Conservation (phyloP, 768 basidiomycete genomes). For the Candolleomyces eurysporus region DNA sequence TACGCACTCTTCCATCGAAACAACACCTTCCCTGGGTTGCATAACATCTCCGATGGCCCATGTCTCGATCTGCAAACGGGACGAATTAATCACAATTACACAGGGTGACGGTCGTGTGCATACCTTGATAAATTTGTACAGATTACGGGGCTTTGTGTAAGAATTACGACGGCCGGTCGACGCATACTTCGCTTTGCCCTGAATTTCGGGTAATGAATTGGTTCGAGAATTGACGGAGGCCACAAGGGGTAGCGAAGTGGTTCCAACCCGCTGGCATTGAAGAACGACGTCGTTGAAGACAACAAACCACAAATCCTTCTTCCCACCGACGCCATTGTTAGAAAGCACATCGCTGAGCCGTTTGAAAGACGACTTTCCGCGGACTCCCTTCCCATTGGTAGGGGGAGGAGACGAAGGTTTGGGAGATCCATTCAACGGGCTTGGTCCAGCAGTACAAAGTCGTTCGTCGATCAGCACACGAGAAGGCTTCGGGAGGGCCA, state of each 20-base stretch:
- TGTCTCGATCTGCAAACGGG: slow-evolving; percentile 65
- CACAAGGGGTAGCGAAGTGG: slow-evolving; percentile 79
- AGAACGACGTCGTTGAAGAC: slow-evolving; percentile 95
- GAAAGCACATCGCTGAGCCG: slow-evolving; percentile 88
- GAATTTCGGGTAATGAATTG: slow-evolving; percentile 78
- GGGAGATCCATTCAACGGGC: slow-evolving; percentile 23
- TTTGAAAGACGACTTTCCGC: slow-evolving; percentile 84
- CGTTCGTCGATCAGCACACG: slow-evolving; percentile 85
- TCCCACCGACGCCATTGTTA: slow-evolving; percentile 55
- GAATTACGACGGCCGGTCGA: slow-evolving; percentile 74
- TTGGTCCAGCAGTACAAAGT: slow-evolving; percentile 41
- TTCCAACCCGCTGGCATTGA: slow-evolving; percentile 87
- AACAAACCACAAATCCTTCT: slow-evolving; percentile 92
- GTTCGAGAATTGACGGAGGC: slow-evolving; percentile 65
- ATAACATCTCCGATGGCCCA: slow-evolving; percentile 81
- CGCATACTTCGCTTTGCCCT: slow-evolving; percentile 82
- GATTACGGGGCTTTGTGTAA: slow-evolving; percentile 81
- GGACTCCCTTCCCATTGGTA: slow-evolving; percentile 56
- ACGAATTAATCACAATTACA: neutral
- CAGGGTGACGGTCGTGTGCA: slow-evolving; percentile 13
- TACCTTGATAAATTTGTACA: slow-evolving; percentile 93
- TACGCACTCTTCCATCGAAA: slow-evolving; percentile 89
- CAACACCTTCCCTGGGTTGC: slow-evolving; percentile 76
- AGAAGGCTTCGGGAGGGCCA: slow-evolving; percentile 88
- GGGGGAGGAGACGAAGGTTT: slow-evolving; percentile 44